Conservation (phyloP, 2,329 filamentous ascomycete genomes). For the Byssothecium circinans region DNA sequence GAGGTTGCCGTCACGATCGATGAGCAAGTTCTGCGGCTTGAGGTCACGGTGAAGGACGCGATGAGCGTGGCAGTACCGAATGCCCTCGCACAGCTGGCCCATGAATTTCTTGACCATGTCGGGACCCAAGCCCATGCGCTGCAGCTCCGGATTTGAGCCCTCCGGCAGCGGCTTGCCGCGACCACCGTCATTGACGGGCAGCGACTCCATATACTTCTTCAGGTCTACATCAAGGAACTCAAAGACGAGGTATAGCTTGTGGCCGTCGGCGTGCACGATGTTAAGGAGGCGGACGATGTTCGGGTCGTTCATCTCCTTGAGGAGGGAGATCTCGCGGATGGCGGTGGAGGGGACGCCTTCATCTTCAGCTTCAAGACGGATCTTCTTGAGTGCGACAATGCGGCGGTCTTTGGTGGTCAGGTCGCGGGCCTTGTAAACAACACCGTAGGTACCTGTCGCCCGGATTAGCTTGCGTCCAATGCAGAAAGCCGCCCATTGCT, state of each 20-base stretch:
- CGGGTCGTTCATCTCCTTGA: conserved; percentile 92
- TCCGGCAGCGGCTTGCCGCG: conserved; percentile 84
- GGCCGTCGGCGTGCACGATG: conserved; percentile 91
- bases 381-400: conserved; percentile 93
- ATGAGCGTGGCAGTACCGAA: conserved; percentile 87
- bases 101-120: conserved; percentile 92
- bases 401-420: conserved; percentile 73
- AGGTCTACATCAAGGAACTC: conserved; percentile 90
- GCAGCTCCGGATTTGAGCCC: conserved; percentile 65
- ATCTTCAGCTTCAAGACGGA: conserved; percentile 91
- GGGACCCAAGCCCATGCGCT: conserved; percentile 71
- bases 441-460: conserved; percentile 81
- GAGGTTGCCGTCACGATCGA: conserved; percentile 82
- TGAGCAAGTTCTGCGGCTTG: conserved; percentile 88
- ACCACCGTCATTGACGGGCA: conserved; percentile 81
- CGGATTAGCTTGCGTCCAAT: conserved; percentile 9
- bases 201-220: conserved; percentile 94
- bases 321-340: conserved; percentile 89
- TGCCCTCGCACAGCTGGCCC: conserved; percentile 80
- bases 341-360: conserved; percentile 91
- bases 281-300: conserved; percentile 88
- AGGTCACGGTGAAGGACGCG: conserved; percentile 84
- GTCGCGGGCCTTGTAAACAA: conserved; percentile 92
- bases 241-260: conserved; percentile 92
- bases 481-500: not conserved